These are phyloP conservation scores for Cucumis melo DNA, from an alignment of 306 rosid species.

Conservation along the genomic window DNA sequence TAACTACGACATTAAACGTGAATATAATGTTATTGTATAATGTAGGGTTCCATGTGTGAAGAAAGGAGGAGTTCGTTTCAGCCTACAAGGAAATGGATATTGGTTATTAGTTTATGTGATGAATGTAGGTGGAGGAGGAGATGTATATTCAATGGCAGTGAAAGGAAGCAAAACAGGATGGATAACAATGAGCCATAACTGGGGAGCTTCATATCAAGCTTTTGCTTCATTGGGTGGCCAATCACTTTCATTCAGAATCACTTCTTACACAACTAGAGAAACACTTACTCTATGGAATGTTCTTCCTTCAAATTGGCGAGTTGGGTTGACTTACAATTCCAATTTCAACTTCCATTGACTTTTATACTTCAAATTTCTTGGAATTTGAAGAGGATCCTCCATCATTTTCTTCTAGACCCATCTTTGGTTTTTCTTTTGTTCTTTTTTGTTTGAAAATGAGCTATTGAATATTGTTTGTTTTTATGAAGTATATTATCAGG, in stretches of 20 bases:
- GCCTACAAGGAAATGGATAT: conserved; percentile 81
- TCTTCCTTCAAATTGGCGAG: conserved; percentile 53
- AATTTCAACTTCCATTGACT: conserved; percentile 1
- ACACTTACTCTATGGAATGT: conserved; percentile 58
- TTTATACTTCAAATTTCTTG: neutral
- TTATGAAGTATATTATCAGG: neutral
- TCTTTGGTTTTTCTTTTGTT: neutral
- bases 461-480: neutral
- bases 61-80: conserved; percentile 48
- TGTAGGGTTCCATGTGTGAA: conserved; percentile 55
- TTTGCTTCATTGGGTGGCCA: conserved; percentile 65
- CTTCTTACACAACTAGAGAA: conserved; percentile 53
- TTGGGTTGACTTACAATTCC: conserved; percentile 44
- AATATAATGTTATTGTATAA: no score
- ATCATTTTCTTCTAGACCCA: neutral
- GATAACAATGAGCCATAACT: conserved; percentile 85
- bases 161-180: conserved; percentile 76
- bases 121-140: conserved; percentile 96
- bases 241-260: conserved; percentile 58
- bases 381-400: no score
- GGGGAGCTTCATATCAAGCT: conserved; percentile 96
- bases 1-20: neutral
- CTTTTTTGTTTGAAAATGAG: neutral
- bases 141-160: conserved; percentile 49
- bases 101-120: conserved; percentile 86